phyloP scores from a whole-genome alignment of 345 rosid genomes.

The Populus tremula region DNA sequence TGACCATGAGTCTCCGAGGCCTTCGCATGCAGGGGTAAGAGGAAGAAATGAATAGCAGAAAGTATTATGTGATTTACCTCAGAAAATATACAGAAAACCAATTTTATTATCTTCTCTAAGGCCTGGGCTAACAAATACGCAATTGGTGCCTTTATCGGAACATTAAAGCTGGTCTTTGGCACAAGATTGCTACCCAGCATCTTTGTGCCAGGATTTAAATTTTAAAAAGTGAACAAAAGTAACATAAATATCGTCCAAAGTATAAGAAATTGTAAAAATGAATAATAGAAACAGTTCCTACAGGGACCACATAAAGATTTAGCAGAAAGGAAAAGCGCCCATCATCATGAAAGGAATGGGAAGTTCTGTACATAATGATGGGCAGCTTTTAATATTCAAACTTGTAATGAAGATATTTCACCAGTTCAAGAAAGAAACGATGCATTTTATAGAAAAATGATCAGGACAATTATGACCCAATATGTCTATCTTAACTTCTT shows the following conservation, averaged over 20 bases:
- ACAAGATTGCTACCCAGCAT: background rate
- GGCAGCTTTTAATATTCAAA: background rate
- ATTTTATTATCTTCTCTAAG: background rate
- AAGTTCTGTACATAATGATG: background rate
- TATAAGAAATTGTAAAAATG: background rate
- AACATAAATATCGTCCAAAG: background rate
- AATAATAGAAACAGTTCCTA: background rate
- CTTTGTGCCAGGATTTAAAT: background rate
- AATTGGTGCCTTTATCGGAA: background rate
- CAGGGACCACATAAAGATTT: background rate
- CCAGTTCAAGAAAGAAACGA: background rate
- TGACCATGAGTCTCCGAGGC: background rate
- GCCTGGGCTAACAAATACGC: background rate
- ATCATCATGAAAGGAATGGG: background rate
- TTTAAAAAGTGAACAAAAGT: background rate
- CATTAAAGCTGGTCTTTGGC: background rate
- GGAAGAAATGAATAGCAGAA: background rate
- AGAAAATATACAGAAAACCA: background rate
- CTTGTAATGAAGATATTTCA: background rate
- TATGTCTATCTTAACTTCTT: background rate
- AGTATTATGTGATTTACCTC: background rate
- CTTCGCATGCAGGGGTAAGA: background rate
- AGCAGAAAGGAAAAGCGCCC: background rate
- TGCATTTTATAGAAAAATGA: background rate
- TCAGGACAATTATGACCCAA: background rate